phyloP scores from a whole-genome alignment of 169 alveolate species.

The Ichthyophthirius multifiliis region DNA sequence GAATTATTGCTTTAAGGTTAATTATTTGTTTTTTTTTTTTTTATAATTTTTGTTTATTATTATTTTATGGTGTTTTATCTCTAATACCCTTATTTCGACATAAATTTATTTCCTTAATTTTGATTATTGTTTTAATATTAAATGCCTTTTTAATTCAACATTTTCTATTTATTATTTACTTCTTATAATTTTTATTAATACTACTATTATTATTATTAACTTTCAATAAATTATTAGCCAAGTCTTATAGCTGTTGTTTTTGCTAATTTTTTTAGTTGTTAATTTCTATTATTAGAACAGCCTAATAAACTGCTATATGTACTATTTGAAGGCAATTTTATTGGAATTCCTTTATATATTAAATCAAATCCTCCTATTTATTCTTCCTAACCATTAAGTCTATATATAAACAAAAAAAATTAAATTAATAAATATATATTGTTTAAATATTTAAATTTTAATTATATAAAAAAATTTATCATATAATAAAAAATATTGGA shows the following conservation, averaged over 20 bases:
- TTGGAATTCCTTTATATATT: slow-evolving; percentile 75
- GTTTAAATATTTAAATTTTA: background rate
- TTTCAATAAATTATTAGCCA: background rate
- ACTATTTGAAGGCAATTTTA: slow-evolving; percentile 65
- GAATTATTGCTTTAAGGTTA: too few relatives aligned
- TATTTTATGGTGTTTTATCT: too few relatives aligned
- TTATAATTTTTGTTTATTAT: too few relatives aligned
- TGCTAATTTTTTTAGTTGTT: slow-evolving; percentile 80
- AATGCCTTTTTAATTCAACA: too few relatives aligned
- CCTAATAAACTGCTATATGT: slow-evolving; percentile 79
- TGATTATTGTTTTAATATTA: too few relatives aligned
- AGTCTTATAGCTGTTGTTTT: slow-evolving; percentile 79
- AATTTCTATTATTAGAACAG: slow-evolving; percentile 76
- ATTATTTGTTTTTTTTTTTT: too few relatives aligned
- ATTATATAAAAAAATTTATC: too few relatives aligned
- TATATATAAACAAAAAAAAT: background rate
- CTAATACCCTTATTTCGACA: too few relatives aligned
- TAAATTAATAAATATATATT: background rate
- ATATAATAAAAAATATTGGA: too few relatives aligned
- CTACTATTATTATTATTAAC: background rate
- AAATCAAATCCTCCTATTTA: slow-evolving; percentile 89
- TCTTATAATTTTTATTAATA: too few relatives aligned
- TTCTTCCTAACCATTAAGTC: slow-evolving; percentile 84
- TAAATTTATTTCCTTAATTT: too few relatives aligned
- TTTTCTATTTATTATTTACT: too few relatives aligned